Percentiles rank a stretch among this genome's conserved stretches.
These are phyloP conservation scores for Dactylellina leptospora DNA, from an alignment of 2,329 filamentous ascomycete species.

Conservation along the genomic window DNA sequence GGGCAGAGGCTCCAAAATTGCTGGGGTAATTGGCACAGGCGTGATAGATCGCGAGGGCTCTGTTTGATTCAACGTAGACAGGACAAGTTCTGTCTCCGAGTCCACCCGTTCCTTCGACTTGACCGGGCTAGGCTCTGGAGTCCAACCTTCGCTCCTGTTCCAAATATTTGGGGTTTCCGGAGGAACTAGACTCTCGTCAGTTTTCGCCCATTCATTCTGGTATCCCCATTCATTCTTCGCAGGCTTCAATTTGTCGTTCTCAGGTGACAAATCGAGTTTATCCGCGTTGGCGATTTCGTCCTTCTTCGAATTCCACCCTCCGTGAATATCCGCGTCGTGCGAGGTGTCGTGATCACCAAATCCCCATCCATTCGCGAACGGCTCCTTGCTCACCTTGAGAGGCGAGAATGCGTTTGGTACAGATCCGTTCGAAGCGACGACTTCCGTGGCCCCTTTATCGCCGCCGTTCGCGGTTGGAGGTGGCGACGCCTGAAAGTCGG, in stretches of 20 bases:
- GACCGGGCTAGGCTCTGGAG: conserved; percentile 19
- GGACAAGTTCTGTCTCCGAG: not conserved
- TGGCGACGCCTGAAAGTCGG: conserved; percentile 44
- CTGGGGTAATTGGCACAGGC: conserved; percentile 3
- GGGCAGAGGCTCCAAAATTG: conserved; percentile 6
- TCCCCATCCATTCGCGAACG: conserved; percentile 43
- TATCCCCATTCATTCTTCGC: conserved; percentile 33
- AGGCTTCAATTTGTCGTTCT: conserved; percentile 39
- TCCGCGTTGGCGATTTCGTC: not conserved
- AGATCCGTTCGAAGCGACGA: conserved; percentile 3
- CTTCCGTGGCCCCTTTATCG: conserved; percentile 25
- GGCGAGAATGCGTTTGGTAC: conserved; percentile 27
- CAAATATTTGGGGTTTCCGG: conserved; percentile 35
- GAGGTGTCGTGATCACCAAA: conserved; percentile 33
- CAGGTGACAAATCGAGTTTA: conserved; percentile 4
- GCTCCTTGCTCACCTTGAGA: conserved; percentile 34
- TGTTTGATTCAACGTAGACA: not conserved
- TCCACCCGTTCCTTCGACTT: conserved; percentile 1
- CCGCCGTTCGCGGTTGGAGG: conserved; percentile 31
- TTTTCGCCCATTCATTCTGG: conserved; percentile 50
- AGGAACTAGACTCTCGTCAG: conserved; percentile 41
- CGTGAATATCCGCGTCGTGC: conserved; percentile 22
- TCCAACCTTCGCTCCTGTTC: conserved; percentile 38
- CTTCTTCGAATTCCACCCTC: conserved; percentile 15
- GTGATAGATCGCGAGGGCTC: not conserved